phyloP scores from a whole-genome alignment of 257 asterid species.

The Solanum chiquidenum region DNA sequence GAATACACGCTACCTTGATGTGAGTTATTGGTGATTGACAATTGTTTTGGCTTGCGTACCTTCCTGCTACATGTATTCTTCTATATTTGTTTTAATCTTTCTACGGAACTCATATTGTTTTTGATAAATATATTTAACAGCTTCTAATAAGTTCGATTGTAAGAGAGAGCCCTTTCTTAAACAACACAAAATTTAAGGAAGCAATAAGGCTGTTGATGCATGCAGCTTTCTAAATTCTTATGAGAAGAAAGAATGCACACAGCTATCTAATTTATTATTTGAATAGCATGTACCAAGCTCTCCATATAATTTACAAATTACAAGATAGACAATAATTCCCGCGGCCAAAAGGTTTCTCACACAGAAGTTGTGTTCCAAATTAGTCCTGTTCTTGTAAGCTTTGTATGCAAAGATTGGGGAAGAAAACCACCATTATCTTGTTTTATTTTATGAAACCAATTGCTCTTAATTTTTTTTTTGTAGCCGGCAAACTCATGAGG shows the following conservation, averaged over 20 bases:
- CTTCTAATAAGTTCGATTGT: background rate
- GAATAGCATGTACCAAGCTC: background rate
- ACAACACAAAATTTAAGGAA: background rate
- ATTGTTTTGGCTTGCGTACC: background rate
- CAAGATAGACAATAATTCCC: background rate
- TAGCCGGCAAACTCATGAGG: background rate
- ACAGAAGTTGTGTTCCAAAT: background rate
- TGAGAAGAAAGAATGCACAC: background rate
- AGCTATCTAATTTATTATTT: background rate
- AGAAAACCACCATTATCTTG: background rate
- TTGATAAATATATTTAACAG: background rate
- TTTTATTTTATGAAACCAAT: background rate
- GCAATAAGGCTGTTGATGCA: background rate
- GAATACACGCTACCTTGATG: background rate
- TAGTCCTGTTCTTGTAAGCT: background rate
- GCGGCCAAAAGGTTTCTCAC: background rate
- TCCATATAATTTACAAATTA: background rate
- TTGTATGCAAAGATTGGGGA: background rate
- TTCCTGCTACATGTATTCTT: background rate
- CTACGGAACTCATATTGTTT: background rate
- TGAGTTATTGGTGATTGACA: background rate
- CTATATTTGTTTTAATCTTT: background rate
- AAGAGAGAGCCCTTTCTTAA: background rate
- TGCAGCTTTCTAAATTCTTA: background rate
- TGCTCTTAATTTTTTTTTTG: background rate